phyloP scores from a whole-genome alignment of 1,284 basidiomycete genomes.

The Cryptococcus jaspeensis region DNA sequence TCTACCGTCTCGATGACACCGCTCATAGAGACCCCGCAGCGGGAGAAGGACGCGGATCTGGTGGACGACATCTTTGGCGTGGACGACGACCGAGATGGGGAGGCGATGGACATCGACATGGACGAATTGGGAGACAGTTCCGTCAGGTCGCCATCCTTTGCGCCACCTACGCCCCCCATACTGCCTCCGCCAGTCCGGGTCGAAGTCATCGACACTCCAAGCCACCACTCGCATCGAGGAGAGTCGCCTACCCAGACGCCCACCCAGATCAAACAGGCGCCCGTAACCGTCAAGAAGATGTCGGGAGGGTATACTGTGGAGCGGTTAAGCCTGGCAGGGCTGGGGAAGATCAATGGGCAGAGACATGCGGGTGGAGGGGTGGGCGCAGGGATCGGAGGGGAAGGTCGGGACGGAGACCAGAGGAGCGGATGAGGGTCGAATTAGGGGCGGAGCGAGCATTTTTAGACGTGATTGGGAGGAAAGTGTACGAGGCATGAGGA shows the following conservation, averaged over 20 bases:
- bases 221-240: not conserved
- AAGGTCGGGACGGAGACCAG: no score
- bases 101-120: conserved; percentile 20
- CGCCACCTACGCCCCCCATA: conserved; percentile 33
- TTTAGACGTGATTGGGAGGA: no score
- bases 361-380: no score
- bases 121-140: no score
- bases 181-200: conserved; percentile 12
- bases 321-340: conserved; percentile 7
- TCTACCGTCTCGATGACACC: conserved; percentile 3
- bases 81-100: conserved; percentile 13
- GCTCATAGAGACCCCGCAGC: conserved; percentile 6
- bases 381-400: no score
- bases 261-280: conserved; percentile 3
- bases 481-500: no score
- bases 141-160: conserved; percentile 24
- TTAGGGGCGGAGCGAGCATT: no score
- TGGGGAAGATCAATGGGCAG: conserved; percentile 11
- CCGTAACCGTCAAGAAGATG: conserved; percentile 5
- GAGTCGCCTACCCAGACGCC: not conserved
- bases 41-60: conserved; percentile 8
- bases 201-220: not conserved
- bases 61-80: conserved; percentile 31
- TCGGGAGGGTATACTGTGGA: conserved; percentile 15
- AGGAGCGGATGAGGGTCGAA: no score